phyloP scores from a whole-genome alignment of 164 flowering plant species.

The Houttuynia cordata region DNA sequence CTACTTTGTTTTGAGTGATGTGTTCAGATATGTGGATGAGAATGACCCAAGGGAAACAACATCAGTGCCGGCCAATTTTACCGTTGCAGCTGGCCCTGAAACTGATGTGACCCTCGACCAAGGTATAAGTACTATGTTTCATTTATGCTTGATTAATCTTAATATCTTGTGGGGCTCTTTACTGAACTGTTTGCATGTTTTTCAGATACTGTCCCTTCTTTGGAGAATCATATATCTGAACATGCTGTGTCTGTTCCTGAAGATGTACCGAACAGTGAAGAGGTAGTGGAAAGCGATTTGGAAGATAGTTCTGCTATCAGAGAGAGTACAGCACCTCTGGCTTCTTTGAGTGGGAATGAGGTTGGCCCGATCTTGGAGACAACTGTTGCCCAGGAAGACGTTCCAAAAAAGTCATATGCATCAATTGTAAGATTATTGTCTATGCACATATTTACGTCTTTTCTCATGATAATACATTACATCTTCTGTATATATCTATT shows the following conservation, averaged over 20 bases:
- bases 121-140: constrained; percentile 20
- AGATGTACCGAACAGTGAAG: constrained; percentile 22
- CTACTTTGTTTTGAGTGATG: constrained; percentile 63
- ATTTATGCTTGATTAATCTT: neutral
- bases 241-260: constrained; percentile 13
- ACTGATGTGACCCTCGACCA: constrained; percentile 24
- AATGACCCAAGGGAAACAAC: constrained; percentile 8
- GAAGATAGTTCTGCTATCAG: constrained; percentile 1
- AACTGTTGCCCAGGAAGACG: constrained; percentile 30
- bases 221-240: constrained; percentile 25
- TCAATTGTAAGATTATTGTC: constrained; percentile 37
- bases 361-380: constrained; percentile 14
- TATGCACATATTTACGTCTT: too few species aligned
- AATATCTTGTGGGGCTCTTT: neutral
- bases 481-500: neutral
- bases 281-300: constrained; percentile 31
- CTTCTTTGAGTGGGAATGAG: constrained; percentile 21
- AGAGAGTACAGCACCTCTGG: constrained; percentile 6
- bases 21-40: constrained; percentile 52
- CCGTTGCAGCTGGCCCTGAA: constrained; percentile 14
- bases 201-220: constrained; percentile 23
- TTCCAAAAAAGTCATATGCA: constrained; percentile 59
- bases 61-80: constrained; percentile 16
- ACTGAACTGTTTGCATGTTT: constrained; percentile 1
- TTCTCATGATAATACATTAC: too few species aligned